Evolutionary conservation across 768 basidiomycete genomes (phyloP).

Genomic region (Grammothele lineata): DNA sequence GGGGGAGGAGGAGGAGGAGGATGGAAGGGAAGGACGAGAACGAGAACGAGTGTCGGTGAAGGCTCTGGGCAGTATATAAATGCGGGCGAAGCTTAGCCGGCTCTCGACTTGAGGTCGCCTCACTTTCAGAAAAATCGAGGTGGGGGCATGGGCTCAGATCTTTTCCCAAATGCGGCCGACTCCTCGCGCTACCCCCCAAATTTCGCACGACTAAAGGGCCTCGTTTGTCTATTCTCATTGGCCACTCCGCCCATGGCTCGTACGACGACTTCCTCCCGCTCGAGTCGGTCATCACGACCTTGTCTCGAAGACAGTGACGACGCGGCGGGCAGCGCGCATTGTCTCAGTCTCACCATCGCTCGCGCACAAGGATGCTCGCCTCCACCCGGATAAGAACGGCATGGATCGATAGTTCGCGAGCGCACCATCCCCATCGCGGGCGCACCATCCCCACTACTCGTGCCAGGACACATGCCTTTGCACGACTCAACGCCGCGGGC

Average conservation of each 20-base stretch:
- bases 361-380: too few species aligned
- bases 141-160: constrained; percentile 17
- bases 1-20: constrained; percentile 8
- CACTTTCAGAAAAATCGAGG: constrained; percentile 22
- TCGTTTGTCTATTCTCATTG: constrained; percentile 1
- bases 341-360: background rate
- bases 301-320: background rate
- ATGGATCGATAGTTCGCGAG: too few species aligned
- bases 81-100: constrained; percentile 14
- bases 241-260: constrained; percentile 1
- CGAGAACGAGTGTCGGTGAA: constrained; percentile 1
- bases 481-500: too few species aligned
- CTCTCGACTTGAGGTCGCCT: constrained; percentile 18
- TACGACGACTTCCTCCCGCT: constrained; percentile 8
- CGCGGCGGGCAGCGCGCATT: background rate
- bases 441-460: too few species aligned
- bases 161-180: constrained; percentile 4
- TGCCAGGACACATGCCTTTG: too few species aligned
- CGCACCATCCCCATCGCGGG: too few species aligned
- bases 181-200: constrained; percentile 11
- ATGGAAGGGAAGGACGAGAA: constrained; percentile 6
- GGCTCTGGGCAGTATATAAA: constrained; percentile 19
- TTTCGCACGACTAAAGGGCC: constrained; percentile 13
- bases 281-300: background rate
- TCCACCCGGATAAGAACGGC: too few species aligned